phyloP scores from a whole-genome alignment of 2,329 filamentous ascomycete genomes.

The Exophiala viscosa region DNA sequence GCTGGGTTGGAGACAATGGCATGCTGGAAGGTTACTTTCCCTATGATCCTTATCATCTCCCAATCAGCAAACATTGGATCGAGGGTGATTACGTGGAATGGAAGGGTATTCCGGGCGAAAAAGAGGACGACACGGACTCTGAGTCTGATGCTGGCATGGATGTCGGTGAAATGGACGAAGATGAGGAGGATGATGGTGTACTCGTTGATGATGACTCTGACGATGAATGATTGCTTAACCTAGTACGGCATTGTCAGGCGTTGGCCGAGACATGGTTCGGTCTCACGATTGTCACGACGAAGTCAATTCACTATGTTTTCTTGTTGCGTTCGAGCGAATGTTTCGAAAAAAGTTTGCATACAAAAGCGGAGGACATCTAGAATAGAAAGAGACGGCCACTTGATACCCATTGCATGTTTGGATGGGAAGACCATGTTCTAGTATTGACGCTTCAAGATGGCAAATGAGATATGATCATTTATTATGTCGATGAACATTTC shows the following conservation, averaged over 20 bases:
- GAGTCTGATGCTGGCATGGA: conserved; percentile 41
- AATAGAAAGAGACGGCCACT: neutral
- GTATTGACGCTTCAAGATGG: conserved; percentile 10
- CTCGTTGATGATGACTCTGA: conserved; percentile 30
- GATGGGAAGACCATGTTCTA: conserved; percentile 5
- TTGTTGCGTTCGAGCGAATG: conserved; percentile 15
- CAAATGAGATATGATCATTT: neutral
- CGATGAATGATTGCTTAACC: conserved; percentile 10
- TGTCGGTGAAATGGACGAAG: conserved; percentile 39
- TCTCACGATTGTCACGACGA: neutral
- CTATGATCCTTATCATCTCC: conserved; percentile 93
- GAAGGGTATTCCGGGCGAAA: conserved; percentile 68
- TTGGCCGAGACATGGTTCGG: neutral
- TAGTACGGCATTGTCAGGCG: neutral
- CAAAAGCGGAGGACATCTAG: conserved; percentile 16
- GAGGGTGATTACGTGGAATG: conserved; percentile 79
- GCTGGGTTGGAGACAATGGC: conserved; percentile 65
- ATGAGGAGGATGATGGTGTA: conserved; percentile 45
- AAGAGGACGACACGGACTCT: conserved; percentile 55
- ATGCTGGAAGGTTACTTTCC: conserved; percentile 94
- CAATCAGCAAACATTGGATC: conserved; percentile 82
- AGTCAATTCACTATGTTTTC: neutral
- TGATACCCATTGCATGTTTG: neutral
- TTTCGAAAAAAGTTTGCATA: conserved; percentile 13
- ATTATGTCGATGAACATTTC: neutral